Conservation (phyloP, 164 flowering plant genomes). For the Taxillus chinensis region DNA sequence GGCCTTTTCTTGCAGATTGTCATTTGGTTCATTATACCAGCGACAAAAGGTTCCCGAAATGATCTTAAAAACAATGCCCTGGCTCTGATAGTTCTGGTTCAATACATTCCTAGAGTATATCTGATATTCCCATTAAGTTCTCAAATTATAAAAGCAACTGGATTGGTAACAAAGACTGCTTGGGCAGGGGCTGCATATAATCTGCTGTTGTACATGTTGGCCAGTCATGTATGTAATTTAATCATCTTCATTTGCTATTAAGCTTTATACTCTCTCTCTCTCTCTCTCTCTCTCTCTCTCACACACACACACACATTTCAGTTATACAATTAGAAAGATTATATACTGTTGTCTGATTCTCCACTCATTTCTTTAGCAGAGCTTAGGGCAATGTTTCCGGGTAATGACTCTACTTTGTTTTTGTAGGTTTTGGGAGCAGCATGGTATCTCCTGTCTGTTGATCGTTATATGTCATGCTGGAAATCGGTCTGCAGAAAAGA, state of each 20-base stretch:
- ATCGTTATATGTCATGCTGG: constrained; percentile 76
- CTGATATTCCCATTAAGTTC: constrained; percentile 84
- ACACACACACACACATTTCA: too few relatives aligned
- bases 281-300: too few relatives aligned
- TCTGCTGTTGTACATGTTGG: constrained; percentile 82
- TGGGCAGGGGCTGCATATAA: constrained; percentile 99
- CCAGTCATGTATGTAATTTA: constrained; percentile 78
- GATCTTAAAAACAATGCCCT: constrained; percentile 72
- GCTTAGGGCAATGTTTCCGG: background rate
- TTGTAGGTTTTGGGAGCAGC: constrained; percentile 82
- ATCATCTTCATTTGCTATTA: too few relatives aligned
- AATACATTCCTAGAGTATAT: constrained; percentile 81
- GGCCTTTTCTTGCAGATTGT: constrained; percentile 49
- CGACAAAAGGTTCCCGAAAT: constrained; percentile 38
- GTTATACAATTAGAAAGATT: too few relatives aligned
- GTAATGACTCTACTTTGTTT: constrained; percentile 1
- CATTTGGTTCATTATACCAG: constrained; percentile 81
- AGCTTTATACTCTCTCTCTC: too few relatives aligned
- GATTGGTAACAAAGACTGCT: constrained; percentile 88
- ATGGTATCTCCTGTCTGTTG: constrained; percentile 80
- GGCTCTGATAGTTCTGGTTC: constrained; percentile 75
- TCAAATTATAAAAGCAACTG: constrained; percentile 84
- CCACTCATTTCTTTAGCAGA: background rate
- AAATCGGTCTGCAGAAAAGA: constrained; percentile 55
- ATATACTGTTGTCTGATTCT: background rate